Evolutionary conservation across 2,329 filamentous ascomycete species (phyloP).

Genomic region (Aureobasidium sp.): DNA sequence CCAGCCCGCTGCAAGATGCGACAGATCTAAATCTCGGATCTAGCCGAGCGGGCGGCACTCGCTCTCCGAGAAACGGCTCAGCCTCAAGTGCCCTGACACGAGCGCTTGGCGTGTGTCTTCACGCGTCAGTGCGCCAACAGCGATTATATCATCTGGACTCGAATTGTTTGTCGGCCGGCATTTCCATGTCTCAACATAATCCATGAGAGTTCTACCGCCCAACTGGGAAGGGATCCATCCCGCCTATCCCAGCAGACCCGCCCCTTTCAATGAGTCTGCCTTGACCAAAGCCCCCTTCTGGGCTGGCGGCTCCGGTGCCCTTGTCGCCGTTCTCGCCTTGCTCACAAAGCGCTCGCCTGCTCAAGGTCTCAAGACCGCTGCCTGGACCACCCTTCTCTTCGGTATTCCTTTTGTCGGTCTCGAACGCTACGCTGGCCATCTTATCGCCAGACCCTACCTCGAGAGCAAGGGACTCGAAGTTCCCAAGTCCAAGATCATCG

Average conservation of each 20-base stretch:
- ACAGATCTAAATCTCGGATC: slow-evolving; percentile 5
- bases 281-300: slow-evolving; percentile 4
- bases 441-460: slow-evolving; percentile 12
- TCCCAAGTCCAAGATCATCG: slow-evolving; percentile 10
- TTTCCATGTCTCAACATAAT: not conserved
- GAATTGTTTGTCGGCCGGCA: not conserved
- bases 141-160: not conserved
- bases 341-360: slow-evolving; percentile 8
- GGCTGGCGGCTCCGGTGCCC: slow-evolving; percentile 7
- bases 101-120: not conserved
- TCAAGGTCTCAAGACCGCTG: slow-evolving; percentile 8
- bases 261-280: slow-evolving; percentile 2
- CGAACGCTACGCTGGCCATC: not conserved
- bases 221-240: slow-evolving; percentile 14
- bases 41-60: not conserved
- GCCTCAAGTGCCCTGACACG: too few relatives aligned
- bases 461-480: slow-evolving; percentile 12
- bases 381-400: not conserved
- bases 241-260: slow-evolving; percentile 6
- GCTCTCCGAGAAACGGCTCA: too few relatives aligned
- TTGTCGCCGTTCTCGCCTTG: not conserved
- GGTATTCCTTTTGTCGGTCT: not conserved
- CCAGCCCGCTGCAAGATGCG: not conserved
- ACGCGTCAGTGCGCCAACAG: not conserved
- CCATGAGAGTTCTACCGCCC: slow-evolving; percentile 14